Conservation (phyloP, 176 grass and related monocot genomes). For the Oryza meridionalis region DNA sequence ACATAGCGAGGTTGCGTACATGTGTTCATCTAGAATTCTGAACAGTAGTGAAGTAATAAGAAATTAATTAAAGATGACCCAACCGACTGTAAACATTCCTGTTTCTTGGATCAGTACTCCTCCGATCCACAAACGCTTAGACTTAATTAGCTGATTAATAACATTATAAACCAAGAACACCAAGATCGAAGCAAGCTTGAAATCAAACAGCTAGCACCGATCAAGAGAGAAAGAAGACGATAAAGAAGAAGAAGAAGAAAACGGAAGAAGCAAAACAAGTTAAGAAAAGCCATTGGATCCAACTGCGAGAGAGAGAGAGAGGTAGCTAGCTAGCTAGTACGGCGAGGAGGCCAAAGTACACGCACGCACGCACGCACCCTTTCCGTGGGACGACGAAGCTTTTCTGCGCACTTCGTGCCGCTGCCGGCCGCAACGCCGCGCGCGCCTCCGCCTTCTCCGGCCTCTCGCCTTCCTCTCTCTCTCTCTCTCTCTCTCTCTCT, state of each 20-base stretch:
- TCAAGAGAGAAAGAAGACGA: background rate
- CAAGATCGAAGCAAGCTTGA: background rate
- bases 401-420: conserved; percentile 41
- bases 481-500: too few species aligned
- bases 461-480: background rate
- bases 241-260: background rate
- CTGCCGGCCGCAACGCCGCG: conserved; percentile 11
- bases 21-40: background rate
- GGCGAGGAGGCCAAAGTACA: conserved; percentile 9
- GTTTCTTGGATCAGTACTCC: conserved; percentile 36
- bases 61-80: background rate
- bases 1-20: conserved; percentile 1
- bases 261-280: background rate
- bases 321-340: conserved; percentile 5
- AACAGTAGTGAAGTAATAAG: background rate
- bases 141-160: conserved; percentile 25
- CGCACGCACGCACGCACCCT: conserved; percentile 40
- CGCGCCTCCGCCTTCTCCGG: background rate
- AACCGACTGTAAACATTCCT: background rate
- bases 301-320: background rate
- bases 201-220: conserved; percentile 13
- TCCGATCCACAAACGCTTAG: background rate
- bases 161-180: background rate
- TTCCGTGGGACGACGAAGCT: conserved; percentile 26
- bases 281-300: conserved; percentile 23